Percentiles rank a stretch among this genome's conserved stretches.
phyloP scores from a whole-genome alignment of 2,329 filamentous ascomycete species.

The Ascochyta koolunga region DNA sequence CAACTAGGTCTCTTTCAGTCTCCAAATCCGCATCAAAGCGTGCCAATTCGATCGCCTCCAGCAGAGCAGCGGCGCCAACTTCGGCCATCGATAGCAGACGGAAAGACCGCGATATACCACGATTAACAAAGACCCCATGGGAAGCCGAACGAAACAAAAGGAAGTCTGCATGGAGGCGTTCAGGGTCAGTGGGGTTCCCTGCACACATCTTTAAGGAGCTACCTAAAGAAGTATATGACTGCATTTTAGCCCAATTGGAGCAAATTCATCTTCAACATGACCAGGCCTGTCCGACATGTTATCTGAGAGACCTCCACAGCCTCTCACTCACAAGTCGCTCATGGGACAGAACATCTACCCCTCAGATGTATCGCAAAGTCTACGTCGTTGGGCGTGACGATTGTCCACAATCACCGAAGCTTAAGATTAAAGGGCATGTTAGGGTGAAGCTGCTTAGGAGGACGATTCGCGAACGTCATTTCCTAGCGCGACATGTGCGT shows the following conservation, averaged over 20 bases:
- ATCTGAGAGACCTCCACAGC: slow-evolving; percentile 60
- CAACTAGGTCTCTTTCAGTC: background rate
- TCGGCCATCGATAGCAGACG: background rate
- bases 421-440: slow-evolving; percentile 56
- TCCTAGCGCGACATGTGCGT: slow-evolving; percentile 59
- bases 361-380: slow-evolving; percentile 56
- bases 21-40: background rate
- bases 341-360: slow-evolving; percentile 60
- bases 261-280: slow-evolving; percentile 47
- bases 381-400: slow-evolving; percentile 56
- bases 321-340: slow-evolving; percentile 61
- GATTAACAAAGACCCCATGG: slow-evolving; percentile 47
- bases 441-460: slow-evolving; percentile 61
- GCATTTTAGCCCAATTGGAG: slow-evolving; percentile 59
- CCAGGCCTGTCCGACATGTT: slow-evolving; percentile 59
- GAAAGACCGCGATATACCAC: slow-evolving; percentile 24
- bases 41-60: background rate
- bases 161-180: slow-evolving; percentile 40
- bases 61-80: slow-evolving; percentile 1
- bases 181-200: slow-evolving; percentile 27
- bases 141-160: slow-evolving; percentile 43
- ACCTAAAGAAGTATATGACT: slow-evolving; percentile 61
- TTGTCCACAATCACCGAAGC: slow-evolving; percentile 32
- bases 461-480: slow-evolving; percentile 58
- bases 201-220: slow-evolving; percentile 53